Evolutionary conservation across 345 rosid genomes (phyloP), one percentile per base, ranked within the genome.

Genomic region (Combretum micranthum): DNA sequence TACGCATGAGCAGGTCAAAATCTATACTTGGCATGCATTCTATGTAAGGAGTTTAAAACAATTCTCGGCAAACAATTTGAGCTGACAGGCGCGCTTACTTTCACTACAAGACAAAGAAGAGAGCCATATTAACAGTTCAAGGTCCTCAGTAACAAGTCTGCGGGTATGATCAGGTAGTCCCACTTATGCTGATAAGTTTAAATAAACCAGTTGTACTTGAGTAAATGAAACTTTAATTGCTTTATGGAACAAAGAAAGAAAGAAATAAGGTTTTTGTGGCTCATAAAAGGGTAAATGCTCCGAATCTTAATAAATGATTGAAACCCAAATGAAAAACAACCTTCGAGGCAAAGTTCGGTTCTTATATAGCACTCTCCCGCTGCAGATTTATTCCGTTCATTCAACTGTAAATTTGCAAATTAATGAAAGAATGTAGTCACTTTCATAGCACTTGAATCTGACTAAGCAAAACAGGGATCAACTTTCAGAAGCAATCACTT

Each of bases 291-390:
- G 45, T 55, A 2, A 18, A 44, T 22, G 13, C 26, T 44, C 1
- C 13, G 23, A 22, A 22, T 3, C 10, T 18, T 20, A 56, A 44
- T 20, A 21, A 13, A 45, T 14, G 42, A 56, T 56, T 13, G 23
- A 9, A 32, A 32, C 9, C 18, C 46, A 26, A 56, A 49, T 53
- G 9, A 18, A 42, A 18, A 57, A 73, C 69, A 75, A 92, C 98
- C 98, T 92, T 92, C 95, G 52, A 88, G 77, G 83, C 97, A 92
- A 67, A 81, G 61, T 83, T 92, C 95, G 51, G 98, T 92, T 65
- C 98, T 72, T 51, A 83, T 65, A 64, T 70, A 88, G 84, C 98
- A 92, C 64, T 92, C 98, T 56, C 77, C 91, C 53, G 98, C 89
- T 2, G 97, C 95, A 72, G 93, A 88, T 74, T 81, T 92, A 54